These are phyloP conservation scores for Rhizopogon roseolus DNA, from an alignment of 768 basidiomycete genomes.

Conservation along the genomic window DNA sequence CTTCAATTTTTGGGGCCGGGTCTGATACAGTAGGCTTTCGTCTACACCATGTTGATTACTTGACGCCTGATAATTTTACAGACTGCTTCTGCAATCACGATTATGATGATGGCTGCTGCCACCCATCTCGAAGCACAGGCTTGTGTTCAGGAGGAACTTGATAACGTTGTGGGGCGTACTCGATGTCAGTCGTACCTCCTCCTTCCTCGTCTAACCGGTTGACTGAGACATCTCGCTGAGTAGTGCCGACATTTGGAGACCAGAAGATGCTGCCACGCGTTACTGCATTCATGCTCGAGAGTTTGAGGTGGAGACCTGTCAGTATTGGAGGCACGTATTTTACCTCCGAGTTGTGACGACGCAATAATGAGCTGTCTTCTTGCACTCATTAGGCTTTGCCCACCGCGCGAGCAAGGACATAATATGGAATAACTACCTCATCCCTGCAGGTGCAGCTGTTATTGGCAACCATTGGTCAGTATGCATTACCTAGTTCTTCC, in stretches of 20 bases:
- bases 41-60: neutral
- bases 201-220: neutral
- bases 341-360: neutral
- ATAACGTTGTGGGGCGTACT: constrained; percentile 40
- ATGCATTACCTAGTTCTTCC: neutral
- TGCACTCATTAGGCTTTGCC: constrained; percentile 41
- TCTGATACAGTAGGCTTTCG: constrained; percentile 31
- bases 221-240: neutral
- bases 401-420: constrained; percentile 62
- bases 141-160: constrained; percentile 49
- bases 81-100: constrained; percentile 44
- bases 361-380: neutral
- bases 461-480: constrained; percentile 34
- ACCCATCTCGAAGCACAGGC: constrained; percentile 45
- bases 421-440: constrained; percentile 29
- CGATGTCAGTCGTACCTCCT: constrained; percentile 10
- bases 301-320: constrained; percentile 34
- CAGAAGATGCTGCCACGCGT: constrained; percentile 28
- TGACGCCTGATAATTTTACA: constrained; percentile 1
- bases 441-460: constrained; percentile 35
- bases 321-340: constrained; percentile 18
- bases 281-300: constrained; percentile 32
- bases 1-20: constrained; percentile 40
- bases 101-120: constrained; percentile 52
- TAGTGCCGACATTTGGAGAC: constrained; percentile 35